Base-by-base conservation (phyloP, 768 basidiomycete species). In the Suillus ampliporus region DNA sequence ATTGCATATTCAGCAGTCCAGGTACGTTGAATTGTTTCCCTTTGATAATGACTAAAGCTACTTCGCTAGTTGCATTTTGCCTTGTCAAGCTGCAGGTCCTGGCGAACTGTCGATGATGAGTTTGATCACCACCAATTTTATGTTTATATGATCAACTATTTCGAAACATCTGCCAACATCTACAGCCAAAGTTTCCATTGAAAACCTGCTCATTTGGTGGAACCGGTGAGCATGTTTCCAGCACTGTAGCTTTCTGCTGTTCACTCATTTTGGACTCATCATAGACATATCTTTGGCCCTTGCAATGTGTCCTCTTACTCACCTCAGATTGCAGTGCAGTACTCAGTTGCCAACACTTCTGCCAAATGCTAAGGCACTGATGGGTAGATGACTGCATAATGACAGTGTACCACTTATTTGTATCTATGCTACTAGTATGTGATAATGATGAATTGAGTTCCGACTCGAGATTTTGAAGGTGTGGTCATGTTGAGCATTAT, bases 1-100 rank as follows among this genome's bases (percentile, higher is more conserved):
- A 67, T 73, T 34, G 71, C 71, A 6, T 73, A 73, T 47, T 63
- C 65, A 4, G 68, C 67, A 23, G 70, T 71, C 3, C 70, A 73
- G 58, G 73, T 72, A 44, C 14, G 58, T 68, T 44, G 9, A 1
- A 21, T 11, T 21, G 6, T 13, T 47, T 34, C n/a, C 44, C 21
- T 57, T 8, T 1, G 17, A 6, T 19, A 10, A 35, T 35, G 10
- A 35, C 40, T 11, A 15, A 15, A 21, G 41, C 31, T 17, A 41
- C 38, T n/a, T n/a, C n/a, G n/a, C 21, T 44, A 69, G 68, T 37
- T 69, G 17, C 57, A 35, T 1, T 69, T 69, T 57, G 61, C 59
- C 19, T 37, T 69, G 37, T 67, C 68, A 8, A 64, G 59, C 43
- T 44, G 26, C 11, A 31, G 7, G 1, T 46, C 66, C 11, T 67